phyloP scores from a whole-genome alignment of 2,329 filamentous ascomycete genomes.

The Graphiopsis chlorocephala region DNA sequence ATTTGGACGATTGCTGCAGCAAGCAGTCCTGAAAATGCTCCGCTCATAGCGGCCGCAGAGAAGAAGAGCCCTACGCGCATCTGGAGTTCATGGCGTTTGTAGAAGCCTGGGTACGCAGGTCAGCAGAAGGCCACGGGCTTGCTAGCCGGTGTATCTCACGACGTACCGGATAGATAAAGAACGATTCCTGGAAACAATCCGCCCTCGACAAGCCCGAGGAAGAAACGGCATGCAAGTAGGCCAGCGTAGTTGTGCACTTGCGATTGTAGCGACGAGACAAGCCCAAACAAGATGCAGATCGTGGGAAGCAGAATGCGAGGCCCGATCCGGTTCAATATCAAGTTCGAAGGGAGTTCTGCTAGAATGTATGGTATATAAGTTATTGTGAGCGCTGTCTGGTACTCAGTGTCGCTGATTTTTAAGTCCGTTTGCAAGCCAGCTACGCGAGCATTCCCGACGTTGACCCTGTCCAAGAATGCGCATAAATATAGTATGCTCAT shows the following conservation, averaged over 20 bases:
- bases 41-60: constrained; percentile 41
- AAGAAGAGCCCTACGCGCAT: constrained; percentile 41
- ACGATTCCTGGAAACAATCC: constrained; percentile 28
- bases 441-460: constrained; percentile 4
- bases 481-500: constrained; percentile 57
- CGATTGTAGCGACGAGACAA: constrained; percentile 32
- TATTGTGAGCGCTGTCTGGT: constrained; percentile 22
- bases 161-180: constrained; percentile 49
- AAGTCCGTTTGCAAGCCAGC: constrained; percentile 17
- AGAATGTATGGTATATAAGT: constrained; percentile 40
- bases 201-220: constrained; percentile 62
- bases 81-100: constrained; percentile 9
- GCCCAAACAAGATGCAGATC: constrained; percentile 33
- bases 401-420: constrained; percentile 17
- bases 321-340: constrained; percentile 40
- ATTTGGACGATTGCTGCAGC: constrained; percentile 57
- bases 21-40: constrained; percentile 52
- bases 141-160: constrained; percentile 54
- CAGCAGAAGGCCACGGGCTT: neutral
- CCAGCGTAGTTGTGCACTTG: constrained; percentile 30
- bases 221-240: constrained; percentile 27
- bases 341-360: constrained; percentile 38
- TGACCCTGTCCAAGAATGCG: constrained; percentile 34
- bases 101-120: constrained; percentile 28
- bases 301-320: constrained; percentile 34